Evolutionary conservation across 2,329 filamentous ascomycete genomes (phyloP), one percentile per base, ranked within the genome.

Genomic region (Neopestalotiopsis sp.): DNA sequence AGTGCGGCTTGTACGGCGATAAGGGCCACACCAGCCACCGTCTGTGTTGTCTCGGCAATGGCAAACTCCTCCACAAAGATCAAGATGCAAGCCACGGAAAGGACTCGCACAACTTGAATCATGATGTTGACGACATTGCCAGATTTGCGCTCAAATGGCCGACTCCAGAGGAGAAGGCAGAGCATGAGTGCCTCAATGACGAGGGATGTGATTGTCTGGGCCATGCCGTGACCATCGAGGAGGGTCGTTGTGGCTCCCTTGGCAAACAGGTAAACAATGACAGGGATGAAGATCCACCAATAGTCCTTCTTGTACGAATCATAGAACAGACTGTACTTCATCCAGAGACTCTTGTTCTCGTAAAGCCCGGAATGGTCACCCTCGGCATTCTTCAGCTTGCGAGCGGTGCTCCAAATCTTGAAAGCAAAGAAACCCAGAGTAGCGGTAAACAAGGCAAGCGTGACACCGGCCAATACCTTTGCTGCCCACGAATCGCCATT

Each of bases 241-340:
- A 90, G 93, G 14, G 95, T 95, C 73, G 98, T 91, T 69, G 95
- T 90, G 70, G 90, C 92, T 67, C 95, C 95, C 83, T 96, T 96
- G 78, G 90, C 91, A 77, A 98, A 94, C 85, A 95, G 92, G 85
- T 98, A 98, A 72, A 94, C 70, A 76, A 98, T 97, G 70, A 88
- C 86, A 0, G 96, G 96, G 14, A 98, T 87, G 78, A 99, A 98
- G 30, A 98, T 82, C 95, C 95, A 98, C 96, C 96, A 99, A 84
- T 95, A 97, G 74, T 91, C 90, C 81, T 93, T 94, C 84, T 94
- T 94, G 86, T 97, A 98, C 74, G 91, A 92, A 76, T 98, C 96
- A 84, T 99, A 99, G 83, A 99, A 98, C 71, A 98, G 87, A 76
- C 93, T 96, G 87, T 99, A 99, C 84, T 96, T 97, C 79, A 94